These are phyloP conservation scores for Trametes villosa DNA, from an alignment of 768 basidiomycete genomes.

Conservation along the genomic window DNA sequence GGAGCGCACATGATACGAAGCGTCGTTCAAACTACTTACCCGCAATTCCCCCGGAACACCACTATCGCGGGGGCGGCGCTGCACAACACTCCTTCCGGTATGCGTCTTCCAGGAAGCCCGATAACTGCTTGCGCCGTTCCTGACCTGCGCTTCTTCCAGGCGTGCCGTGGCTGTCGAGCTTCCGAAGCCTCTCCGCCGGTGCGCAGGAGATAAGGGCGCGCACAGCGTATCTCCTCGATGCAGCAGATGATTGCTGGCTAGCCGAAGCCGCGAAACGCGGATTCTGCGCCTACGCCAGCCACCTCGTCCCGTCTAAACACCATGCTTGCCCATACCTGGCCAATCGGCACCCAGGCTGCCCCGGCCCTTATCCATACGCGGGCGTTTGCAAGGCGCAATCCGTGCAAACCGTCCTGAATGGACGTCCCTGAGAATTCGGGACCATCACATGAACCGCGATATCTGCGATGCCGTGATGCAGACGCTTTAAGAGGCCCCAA, in stretches of 20 bases:
- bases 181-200: background rate
- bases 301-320: too few species aligned
- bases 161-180: background rate
- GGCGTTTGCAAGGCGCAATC: background rate
- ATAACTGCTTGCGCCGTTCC: background rate
- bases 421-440: conserved; percentile 9
- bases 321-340: background rate
- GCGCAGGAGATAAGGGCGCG: conserved; percentile 1
- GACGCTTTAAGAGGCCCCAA: conserved; percentile 1
- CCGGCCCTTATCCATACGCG: background rate
- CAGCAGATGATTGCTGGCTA: background rate
- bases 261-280: background rate
- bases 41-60: background rate
- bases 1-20: background rate
- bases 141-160: background rate
- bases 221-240: background rate
- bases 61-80: background rate
- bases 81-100: background rate
- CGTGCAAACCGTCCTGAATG: background rate
- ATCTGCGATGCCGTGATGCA: conserved; percentile 14
- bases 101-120: background rate
- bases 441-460: conserved; percentile 19
- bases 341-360: background rate
- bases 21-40: background rate
- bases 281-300: too few species aligned